Base-by-base conservation (phyloP, 2,329 filamentous ascomycete genomes). In the Ascochyta koolunga region DNA sequence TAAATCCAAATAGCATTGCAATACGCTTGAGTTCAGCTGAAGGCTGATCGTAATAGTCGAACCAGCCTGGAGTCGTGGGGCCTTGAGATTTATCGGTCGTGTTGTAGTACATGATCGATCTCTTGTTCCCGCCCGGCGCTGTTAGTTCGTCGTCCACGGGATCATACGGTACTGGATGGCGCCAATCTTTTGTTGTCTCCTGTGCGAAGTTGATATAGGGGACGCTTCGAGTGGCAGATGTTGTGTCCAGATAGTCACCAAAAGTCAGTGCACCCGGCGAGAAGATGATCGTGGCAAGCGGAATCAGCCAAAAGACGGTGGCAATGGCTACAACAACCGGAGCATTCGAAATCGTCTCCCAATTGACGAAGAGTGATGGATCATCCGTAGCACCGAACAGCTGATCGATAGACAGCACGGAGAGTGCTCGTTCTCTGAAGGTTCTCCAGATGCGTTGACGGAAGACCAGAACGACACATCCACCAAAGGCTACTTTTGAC, bases 271-370 rank as follows among this genome's bases (percentile, higher is more conserved):
- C 67, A 22, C 70, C 70, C 10, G 72, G 72, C 5, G 69, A 70
- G 37, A 80, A 71, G 49, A 75, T 71, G 22, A 75, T 71, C 3
- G 71, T 73, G 4, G 72, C 72, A 18, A 75, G 44, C 11, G 72
- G 72, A 19, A 73, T 73, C 1, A 74, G 35, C 71, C 70, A 75
- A 31, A 71, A 67, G 2, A 69, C 57, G 25, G 69, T 32, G 1
- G 71, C 70, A 22, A 74, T 69, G 7, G 51, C 39, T 2, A 64
- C 64, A 9, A 64, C 58, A 1, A 70, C 10, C 10, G 68, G 68
- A 8, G 69, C 69, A 35, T 66, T 67, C 11, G 60, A 64, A 7
- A 73, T 50, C 3, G 62, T 61, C 39, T 74, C 70, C 68, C 69
- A 71, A 32, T 72, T 73, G 4, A 54, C 41, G 40, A 75, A 74